Percentiles rank a stretch among this genome's conserved stretches.
These are phyloP conservation scores for Oryza rufipogon DNA, from an alignment of 176 grass and related monocot genomes.

Conservation along the genomic window DNA sequence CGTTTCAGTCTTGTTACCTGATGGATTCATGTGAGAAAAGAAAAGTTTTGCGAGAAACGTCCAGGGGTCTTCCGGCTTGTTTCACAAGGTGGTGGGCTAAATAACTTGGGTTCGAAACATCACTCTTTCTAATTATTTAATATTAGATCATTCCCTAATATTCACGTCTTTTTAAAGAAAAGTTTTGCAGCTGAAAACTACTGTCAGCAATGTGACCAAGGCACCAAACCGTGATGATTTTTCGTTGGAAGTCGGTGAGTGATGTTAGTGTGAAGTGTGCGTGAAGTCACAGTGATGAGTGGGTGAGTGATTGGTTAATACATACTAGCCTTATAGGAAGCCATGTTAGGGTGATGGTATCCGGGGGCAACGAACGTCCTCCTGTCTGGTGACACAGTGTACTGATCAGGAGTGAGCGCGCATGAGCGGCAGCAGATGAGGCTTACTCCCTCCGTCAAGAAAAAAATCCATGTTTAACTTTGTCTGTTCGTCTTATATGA, in stretches of 20 bases:
- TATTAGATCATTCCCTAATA: too few relatives aligned
- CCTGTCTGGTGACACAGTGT: not conserved
- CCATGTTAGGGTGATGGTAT: not conserved
- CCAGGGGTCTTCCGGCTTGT: too few relatives aligned
- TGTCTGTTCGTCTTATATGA: too few relatives aligned
- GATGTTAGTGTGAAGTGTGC: not conserved
- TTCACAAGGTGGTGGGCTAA: too few relatives aligned
- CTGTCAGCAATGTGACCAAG: not conserved
- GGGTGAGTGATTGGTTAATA: not conserved
- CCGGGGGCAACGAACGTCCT: not conserved
- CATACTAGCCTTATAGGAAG: not conserved
- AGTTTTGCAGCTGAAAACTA: not conserved
- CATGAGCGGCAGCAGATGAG: too few relatives aligned
- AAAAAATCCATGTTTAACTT: too few relatives aligned
- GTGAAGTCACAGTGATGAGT: not conserved
- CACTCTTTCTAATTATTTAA: too few relatives aligned
- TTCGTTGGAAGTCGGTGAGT: not conserved
- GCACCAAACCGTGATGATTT: not conserved
- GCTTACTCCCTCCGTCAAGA: too few relatives aligned
- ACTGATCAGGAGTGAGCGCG: not conserved
- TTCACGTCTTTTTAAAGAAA: not conserved
- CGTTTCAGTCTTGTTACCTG: not conserved
- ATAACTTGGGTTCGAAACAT: too few relatives aligned
- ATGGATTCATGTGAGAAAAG: not conserved
- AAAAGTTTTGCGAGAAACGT: too few relatives aligned